These are phyloP conservation scores for Camellia granthamiana DNA, from an alignment of 148 eudicot species.

Conservation along the genomic window DNA sequence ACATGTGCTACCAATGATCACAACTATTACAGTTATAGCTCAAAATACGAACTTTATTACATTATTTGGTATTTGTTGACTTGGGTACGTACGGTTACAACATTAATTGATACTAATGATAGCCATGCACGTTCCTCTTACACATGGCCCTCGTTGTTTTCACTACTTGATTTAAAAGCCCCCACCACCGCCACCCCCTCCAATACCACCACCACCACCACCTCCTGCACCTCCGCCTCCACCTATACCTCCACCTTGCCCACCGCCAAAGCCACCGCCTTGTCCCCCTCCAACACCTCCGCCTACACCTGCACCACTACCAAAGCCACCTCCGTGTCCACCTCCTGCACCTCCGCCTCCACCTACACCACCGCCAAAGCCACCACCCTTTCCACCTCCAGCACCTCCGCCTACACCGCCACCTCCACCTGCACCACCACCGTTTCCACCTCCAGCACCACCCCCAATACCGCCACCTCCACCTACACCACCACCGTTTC, in stretches of 20 bases:
- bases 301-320: not conserved
- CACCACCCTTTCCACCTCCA: conserved; percentile 19
- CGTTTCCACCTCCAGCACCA: conserved; percentile 7
- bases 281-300: not conserved
- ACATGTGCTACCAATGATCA: too few relatives aligned
- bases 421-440: conserved; percentile 23
- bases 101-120: too few relatives aligned
- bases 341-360: not conserved
- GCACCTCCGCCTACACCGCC: conserved; percentile 19
- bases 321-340: not conserved
- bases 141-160: too few relatives aligned
- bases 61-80: too few relatives aligned
- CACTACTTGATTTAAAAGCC: not conserved
- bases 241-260: conserved; percentile 7
- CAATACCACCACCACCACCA: conserved; percentile 24
- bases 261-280: conserved; percentile 15
- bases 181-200: conserved; percentile 16
- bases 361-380: conserved; percentile 5
- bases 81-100: too few relatives aligned
- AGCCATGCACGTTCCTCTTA: too few relatives aligned
- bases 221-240: conserved; percentile 16
- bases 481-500: conserved; percentile 12
- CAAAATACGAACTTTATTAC: too few relatives aligned
- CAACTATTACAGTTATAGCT: too few relatives aligned
- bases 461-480: conserved; percentile 16